A percentile compares a stretch with the other conserved stretches of the same genome.
Conservation (phyloP, 2,329 filamentous ascomycete species). For the Paradendryphiella salina region DNA sequence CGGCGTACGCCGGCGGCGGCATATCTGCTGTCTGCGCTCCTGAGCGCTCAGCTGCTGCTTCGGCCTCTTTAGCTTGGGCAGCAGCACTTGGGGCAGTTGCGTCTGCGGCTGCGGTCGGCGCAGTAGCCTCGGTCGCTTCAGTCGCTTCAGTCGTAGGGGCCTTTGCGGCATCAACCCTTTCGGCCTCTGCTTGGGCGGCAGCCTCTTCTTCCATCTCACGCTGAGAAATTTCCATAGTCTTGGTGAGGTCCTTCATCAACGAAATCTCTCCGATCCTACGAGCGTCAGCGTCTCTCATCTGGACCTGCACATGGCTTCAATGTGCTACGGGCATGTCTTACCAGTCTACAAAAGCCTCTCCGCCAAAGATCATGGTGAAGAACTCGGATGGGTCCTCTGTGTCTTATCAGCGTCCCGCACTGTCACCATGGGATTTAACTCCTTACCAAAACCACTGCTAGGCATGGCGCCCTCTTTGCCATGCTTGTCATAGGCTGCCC, state of each 20-base stretch:
- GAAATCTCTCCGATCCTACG: conserved; percentile 89
- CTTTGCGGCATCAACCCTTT: conserved; percentile 26
- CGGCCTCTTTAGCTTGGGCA: conserved; percentile 50
- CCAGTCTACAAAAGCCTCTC: conserved; percentile 91
- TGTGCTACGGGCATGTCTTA: conserved; percentile 21
- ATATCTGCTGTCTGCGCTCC: conserved; percentile 39
- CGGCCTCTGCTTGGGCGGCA: conserved; percentile 54
- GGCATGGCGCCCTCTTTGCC: conserved; percentile 95
- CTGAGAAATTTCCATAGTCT: conserved; percentile 98
- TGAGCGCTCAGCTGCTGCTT: conserved; percentile 47
- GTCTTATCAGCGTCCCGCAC: conserved; percentile 25
- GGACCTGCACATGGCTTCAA: neutral
- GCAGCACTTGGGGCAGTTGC: conserved; percentile 35
- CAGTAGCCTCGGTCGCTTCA: conserved; percentile 13
- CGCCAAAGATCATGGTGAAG: conserved; percentile 97
- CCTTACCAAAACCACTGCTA: conserved; percentile 78
- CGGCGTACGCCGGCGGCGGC: conserved; percentile 46
- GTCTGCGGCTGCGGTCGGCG: conserved; percentile 14
- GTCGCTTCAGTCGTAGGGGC: conserved; percentile 21
- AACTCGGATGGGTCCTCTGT: conserved; percentile 90
- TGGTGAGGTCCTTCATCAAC: conserved; percentile 96
- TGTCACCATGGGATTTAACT: neutral
- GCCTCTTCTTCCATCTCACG: conserved; percentile 73
- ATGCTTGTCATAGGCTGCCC: conserved; percentile 93
- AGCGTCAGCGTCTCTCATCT: conserved; percentile 10